Base-by-base conservation (phyloP, 2,329 filamentous ascomycete species). In the Fusarium circinatum region DNA sequence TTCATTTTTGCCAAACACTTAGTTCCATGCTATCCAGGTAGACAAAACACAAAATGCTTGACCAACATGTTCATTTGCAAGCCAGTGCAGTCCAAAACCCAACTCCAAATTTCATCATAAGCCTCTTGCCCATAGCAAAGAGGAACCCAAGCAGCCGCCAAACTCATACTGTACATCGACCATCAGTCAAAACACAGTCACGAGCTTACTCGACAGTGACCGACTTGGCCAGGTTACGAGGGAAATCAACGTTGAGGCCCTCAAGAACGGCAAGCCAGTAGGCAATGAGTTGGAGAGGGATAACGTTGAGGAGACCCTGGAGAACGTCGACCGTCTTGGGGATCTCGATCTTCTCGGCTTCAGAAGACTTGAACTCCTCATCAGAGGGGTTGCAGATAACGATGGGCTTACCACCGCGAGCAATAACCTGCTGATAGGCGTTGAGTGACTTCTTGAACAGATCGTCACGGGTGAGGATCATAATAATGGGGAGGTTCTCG, bases 371-470 rank as follows among this genome's bases (percentile, higher is more conserved):
- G 88, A 99, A 99, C 86, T 98, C 96, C 78, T 92, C 89, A 80
- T 99, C 96, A 76, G 88, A 86, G 63, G 92, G 88, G 86, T 98
- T 98, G 92, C 96, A 99, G 83, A 99, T 98, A 80, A 99, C 96
- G 82, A 99, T 99, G 71, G 96, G 96, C 84, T 96, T 96, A 81
- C 96, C 96, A 80, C 92, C 91, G 83, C 96, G 96, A 78, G 96
- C 96, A 88, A 98, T 96, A 80, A 99, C 96, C 89, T 99, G 96
- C 86, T 99, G 96, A 85, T 98, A 99, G 79, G 96, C 96, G 84
- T 99, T 99, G 80, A 99, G 89, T n/a, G 96, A 98, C 88, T 99
- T 99, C 83, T 93, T 93, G 87, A 99, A 99, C 81, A 99, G 92
- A 78, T 95, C 90, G 82, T 99, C 96, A 70, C 96, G 93, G 62